A percentile compares a stretch with the other conserved stretches of the same genome.
Evolutionary conservation across 169 alveolate species (phyloP).

Genomic region (Babesia sp.): DNA sequence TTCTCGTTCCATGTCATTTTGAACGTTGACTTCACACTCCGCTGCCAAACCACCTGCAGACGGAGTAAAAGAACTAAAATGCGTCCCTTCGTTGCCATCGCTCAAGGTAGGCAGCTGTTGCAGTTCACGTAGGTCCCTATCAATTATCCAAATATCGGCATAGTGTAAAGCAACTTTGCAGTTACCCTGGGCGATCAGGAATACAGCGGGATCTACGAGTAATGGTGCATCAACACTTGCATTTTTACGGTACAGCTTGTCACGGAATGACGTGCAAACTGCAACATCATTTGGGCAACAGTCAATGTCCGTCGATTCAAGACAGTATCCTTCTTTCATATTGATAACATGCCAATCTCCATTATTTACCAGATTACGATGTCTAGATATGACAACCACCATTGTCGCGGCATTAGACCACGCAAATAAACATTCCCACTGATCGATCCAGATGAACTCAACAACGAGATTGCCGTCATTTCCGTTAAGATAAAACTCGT

Average conservation of each 20-base stretch:
- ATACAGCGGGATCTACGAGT: slow-evolving; percentile 35
- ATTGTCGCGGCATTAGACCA: slow-evolving; percentile 40
- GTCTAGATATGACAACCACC: slow-evolving; percentile 30
- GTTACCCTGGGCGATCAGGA: slow-evolving; percentile 42
- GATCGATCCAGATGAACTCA: slow-evolving; percentile 20
- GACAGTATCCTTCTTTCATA: slow-evolving; percentile 56
- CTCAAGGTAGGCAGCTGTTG: slow-evolving; percentile 14
- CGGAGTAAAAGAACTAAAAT: not conserved
- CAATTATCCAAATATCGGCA: slow-evolving; percentile 43
- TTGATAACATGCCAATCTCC: slow-evolving; percentile 30
- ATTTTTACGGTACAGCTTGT: slow-evolving; percentile 38
- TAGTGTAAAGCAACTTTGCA: slow-evolving; percentile 19
- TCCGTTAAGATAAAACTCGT: slow-evolving; percentile 9
- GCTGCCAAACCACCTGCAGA: not conserved
- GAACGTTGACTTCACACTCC: not conserved
- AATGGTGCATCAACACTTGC: slow-evolving; percentile 50
- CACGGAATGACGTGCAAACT: slow-evolving; percentile 32
- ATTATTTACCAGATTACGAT: slow-evolving; percentile 18
- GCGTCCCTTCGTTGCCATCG: not conserved
- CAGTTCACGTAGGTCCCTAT: not conserved
- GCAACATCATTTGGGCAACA: slow-evolving; percentile 31
- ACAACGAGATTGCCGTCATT: not conserved
- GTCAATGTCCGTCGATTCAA: slow-evolving; percentile 29
- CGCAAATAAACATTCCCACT: slow-evolving; percentile 41
- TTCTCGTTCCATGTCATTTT: not conserved